Conservation (phyloP, 2,329 filamentous ascomycete species). For the Cryphonectria japonica region DNA sequence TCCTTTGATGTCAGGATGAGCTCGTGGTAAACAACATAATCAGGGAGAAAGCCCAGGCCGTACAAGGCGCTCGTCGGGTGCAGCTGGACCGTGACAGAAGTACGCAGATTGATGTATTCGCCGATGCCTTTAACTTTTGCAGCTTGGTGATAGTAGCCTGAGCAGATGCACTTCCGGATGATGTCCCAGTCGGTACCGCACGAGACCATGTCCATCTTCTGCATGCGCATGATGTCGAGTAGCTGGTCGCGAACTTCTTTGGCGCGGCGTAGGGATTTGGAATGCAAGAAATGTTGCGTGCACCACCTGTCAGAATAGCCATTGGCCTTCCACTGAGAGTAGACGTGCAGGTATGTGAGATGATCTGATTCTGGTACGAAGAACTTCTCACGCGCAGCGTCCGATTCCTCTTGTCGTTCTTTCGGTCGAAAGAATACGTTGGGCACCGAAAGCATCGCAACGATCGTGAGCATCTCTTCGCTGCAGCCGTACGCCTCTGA, state of each 20-base stretch:
- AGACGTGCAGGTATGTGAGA: slow-evolving; percentile 92
- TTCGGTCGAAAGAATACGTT: slow-evolving; percentile 97
- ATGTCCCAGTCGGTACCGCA: slow-evolving; percentile 98
- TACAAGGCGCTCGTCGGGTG: slow-evolving; percentile 95
- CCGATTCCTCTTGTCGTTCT: slow-evolving; percentile 94
- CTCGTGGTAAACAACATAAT: slow-evolving; percentile 98
- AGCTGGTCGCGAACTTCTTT: slow-evolving; percentile 96
- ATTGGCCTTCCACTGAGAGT: slow-evolving; percentile 92
- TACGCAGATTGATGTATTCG: slow-evolving; percentile 96
- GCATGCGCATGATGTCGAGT: slow-evolving; percentile 89
- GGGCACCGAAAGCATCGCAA: slow-evolving; percentile 96
- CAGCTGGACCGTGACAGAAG: slow-evolving; percentile 89
- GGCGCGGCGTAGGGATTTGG: slow-evolving; percentile 88
- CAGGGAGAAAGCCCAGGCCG: slow-evolving; percentile 88
- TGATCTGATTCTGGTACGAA: slow-evolving; percentile 98
- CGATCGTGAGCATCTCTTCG: slow-evolving; percentile 97
- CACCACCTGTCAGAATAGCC: slow-evolving; percentile 92
- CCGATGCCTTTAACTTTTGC: slow-evolving; percentile 95
- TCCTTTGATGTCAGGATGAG: slow-evolving; percentile 95
- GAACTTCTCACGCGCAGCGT: slow-evolving; percentile 94
- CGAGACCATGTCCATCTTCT: slow-evolving; percentile 84
- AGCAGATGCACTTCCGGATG: slow-evolving; percentile 94
- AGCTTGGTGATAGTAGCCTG: slow-evolving; percentile 96
- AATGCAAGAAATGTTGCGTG: slow-evolving; percentile 87
- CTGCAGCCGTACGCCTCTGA: slow-evolving; percentile 88